These are phyloP conservation scores for Phytophthora multivora DNA, from an alignment of 352 stramenopile genomes.

Conservation along the genomic window DNA sequence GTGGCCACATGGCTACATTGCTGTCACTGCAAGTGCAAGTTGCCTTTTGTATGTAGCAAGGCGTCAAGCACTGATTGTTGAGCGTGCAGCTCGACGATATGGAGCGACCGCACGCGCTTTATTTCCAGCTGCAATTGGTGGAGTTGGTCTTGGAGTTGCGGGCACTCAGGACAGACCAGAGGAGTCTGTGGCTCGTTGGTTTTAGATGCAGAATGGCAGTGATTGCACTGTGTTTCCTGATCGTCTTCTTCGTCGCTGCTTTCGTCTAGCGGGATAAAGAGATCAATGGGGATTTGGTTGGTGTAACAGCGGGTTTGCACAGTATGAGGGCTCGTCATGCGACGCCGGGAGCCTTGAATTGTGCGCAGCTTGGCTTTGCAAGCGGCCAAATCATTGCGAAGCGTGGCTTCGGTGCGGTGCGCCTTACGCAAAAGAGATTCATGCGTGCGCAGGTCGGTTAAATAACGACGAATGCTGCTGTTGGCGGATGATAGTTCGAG, in stretches of 20 bases:
- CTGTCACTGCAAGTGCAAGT: constrained; percentile 7
- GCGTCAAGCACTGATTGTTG: constrained; percentile 32
- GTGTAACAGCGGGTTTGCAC: constrained; percentile 2
- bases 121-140: constrained; percentile 30
- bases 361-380: constrained; percentile 30
- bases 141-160: constrained; percentile 26
- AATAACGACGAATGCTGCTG: constrained; percentile 5
- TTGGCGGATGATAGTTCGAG: constrained; percentile 14
- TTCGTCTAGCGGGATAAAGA: constrained; percentile 25
- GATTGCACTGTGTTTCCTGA: constrained; percentile 5
- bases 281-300: constrained; percentile 22
- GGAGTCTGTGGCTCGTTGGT: constrained; percentile 1
- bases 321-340: background rate
- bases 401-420: constrained; percentile 35
- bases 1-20: constrained; percentile 30
- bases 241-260: constrained; percentile 30
- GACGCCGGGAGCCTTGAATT: constrained; percentile 25
- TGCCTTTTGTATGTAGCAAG: constrained; percentile 18
- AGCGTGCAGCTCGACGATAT: constrained; percentile 41
- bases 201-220: background rate
- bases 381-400: constrained; percentile 30
- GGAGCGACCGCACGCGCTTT: constrained; percentile 29
- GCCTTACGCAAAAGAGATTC: constrained; percentile 33
- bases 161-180: constrained; percentile 26
- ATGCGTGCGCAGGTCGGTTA: constrained; percentile 18